These are phyloP conservation scores for Arthrocladium fulminans DNA, from an alignment of 2,329 filamentous ascomycete species.

Conservation along the genomic window DNA sequence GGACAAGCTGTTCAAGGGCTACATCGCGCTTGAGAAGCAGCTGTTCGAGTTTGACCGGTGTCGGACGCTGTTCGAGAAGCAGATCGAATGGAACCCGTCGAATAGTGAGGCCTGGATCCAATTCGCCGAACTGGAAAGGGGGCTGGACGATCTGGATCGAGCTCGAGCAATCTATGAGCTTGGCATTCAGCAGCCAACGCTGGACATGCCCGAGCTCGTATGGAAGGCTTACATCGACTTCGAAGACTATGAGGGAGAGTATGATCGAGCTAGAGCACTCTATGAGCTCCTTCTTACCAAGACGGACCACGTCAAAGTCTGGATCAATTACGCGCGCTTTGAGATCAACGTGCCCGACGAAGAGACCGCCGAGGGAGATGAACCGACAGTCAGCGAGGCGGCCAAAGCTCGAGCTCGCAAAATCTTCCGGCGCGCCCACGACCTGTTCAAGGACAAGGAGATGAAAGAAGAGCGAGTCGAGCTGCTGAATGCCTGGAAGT, in stretches of 20 bases:
- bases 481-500: constrained; percentile 82
- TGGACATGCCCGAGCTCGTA: constrained; percentile 95
- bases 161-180: constrained; percentile 87
- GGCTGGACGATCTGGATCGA: constrained; percentile 80
- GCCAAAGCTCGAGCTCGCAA: constrained; percentile 74
- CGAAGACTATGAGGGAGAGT: constrained; percentile 90
- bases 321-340: constrained; percentile 98
- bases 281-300: constrained; percentile 89
- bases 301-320: constrained; percentile 98
- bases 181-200: constrained; percentile 66
- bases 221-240: constrained; percentile 99
- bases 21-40: constrained; percentile 85
- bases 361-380: constrained; percentile 53
- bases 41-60: constrained; percentile 91
- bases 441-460: constrained; percentile 77
- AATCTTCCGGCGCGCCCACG: constrained; percentile 78
- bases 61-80: constrained; percentile 85
- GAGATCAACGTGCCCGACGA: constrained; percentile 86
- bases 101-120: constrained; percentile 95
- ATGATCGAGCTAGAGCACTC: constrained; percentile 66
- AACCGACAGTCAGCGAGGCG: constrained; percentile 61
- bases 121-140: constrained; percentile 87
- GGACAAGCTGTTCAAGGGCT: constrained; percentile 87
- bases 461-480: constrained; percentile 90
- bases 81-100: constrained; percentile 80